Conservation (phyloP, 2,329 filamentous ascomycete species). For the Alternaria metachromatica region DNA sequence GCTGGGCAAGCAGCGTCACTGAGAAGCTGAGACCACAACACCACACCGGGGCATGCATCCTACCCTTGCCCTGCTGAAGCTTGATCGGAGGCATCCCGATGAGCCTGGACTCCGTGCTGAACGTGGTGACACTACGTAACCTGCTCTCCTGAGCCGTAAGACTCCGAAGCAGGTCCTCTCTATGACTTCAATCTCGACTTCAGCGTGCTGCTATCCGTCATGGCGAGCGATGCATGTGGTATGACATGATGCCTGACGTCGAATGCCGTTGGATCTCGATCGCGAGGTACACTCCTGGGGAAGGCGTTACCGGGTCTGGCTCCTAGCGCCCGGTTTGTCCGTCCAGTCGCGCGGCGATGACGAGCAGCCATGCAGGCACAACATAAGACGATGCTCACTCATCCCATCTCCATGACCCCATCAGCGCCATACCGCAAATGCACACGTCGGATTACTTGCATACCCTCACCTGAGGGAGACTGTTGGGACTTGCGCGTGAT, state of each 20-base stretch:
- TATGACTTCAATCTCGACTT: neutral
- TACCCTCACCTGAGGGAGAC: conserved; percentile 5
- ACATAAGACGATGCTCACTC: conserved; percentile 12
- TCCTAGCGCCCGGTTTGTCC: conserved; percentile 7
- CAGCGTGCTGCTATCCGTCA: neutral
- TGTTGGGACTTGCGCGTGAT: conserved; percentile 7
- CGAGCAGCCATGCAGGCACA: conserved; percentile 6
- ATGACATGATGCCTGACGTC: conserved; percentile 4
- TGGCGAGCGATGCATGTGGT: neutral
- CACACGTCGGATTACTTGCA: conserved; percentile 7
- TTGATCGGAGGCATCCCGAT: neutral
- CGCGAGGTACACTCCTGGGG: neutral
- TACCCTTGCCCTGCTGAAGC: conserved; percentile 1
- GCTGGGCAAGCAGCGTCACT: conserved; percentile 2
- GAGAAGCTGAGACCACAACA: conserved; percentile 1
- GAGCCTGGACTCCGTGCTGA: neutral
- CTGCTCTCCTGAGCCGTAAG: neutral
- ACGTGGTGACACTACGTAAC: conserved; percentile 1
- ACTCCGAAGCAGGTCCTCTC: neutral
- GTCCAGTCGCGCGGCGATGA: conserved; percentile 1
- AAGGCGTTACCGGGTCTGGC: conserved; percentile 3
- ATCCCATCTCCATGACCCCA: conserved; percentile 22
- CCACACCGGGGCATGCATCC: neutral
- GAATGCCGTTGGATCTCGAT: conserved; percentile 1
- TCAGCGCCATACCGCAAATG: conserved; percentile 6